phyloP scores from a whole-genome alignment of 2,329 filamentous ascomycete species.

The Ciborinia camelliae region DNA sequence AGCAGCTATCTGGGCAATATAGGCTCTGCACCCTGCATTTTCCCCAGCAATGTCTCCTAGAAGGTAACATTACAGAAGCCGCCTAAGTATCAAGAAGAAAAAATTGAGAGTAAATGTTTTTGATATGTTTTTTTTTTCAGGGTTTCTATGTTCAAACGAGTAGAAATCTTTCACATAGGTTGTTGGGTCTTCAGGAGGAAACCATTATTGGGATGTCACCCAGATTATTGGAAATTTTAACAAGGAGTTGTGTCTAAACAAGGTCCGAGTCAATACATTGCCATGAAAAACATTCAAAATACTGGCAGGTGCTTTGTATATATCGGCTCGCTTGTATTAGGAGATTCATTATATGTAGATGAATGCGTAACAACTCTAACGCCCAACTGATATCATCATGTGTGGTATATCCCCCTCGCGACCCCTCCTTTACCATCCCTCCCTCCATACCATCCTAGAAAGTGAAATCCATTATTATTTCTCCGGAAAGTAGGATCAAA shows the following conservation, averaged over 20 bases:
- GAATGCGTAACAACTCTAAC: neutral
- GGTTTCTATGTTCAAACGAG: too few relatives aligned
- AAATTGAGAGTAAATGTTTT: too few relatives aligned
- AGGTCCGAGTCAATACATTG: neutral
- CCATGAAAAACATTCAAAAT: neutral
- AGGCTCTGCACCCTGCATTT: too few relatives aligned
- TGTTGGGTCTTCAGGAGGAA: too few relatives aligned
- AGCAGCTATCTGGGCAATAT: too few relatives aligned
- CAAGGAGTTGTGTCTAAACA: neutral
- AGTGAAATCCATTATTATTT: neutral
- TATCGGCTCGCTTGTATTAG: neutral
- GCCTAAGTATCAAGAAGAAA: too few relatives aligned
- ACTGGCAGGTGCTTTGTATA: neutral
- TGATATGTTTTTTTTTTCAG: too few relatives aligned
- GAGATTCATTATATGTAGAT: neutral
- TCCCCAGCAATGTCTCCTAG: too few relatives aligned
- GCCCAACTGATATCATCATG: conserved; percentile 2
- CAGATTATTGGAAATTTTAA: neutral
- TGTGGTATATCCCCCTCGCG: conserved; percentile 8
- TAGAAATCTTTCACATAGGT: too few relatives aligned
- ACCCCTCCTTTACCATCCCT: neutral
- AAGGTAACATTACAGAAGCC: too few relatives aligned
- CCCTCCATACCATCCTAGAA: neutral
- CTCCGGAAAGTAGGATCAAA: neutral
- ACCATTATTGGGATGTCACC: too few relatives aligned